These are phyloP conservation scores for Pseudoneurospora amorphoporcata DNA, from an alignment of 495 filamentous ascomycete species.

Conservation along the genomic window DNA sequence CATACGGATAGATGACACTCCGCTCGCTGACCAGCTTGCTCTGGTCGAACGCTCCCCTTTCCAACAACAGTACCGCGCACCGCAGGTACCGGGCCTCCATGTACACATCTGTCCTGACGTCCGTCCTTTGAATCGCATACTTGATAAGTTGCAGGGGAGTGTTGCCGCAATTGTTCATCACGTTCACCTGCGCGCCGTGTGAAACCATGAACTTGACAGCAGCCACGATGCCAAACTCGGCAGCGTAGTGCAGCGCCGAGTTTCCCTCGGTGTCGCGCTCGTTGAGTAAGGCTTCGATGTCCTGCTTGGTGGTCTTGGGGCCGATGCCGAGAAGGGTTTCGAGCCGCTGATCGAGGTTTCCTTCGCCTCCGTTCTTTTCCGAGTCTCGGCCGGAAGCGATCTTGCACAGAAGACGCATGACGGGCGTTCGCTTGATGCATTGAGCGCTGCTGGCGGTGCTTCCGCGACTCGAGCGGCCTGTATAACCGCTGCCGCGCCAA, in stretches of 20 bases:
- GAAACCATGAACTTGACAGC: slow-evolving; percentile 20
- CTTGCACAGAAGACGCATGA: slow-evolving; percentile 21
- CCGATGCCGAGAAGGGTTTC: slow-evolving; percentile 11
- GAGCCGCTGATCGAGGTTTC: slow-evolving; percentile 12
- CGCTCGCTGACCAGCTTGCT: slow-evolving; percentile 24
- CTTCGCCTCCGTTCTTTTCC: slow-evolving; percentile 3
- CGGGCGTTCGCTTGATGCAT: slow-evolving; percentile 15
- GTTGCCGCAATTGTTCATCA: slow-evolving; percentile 28
- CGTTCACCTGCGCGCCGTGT: slow-evolving; percentile 18
- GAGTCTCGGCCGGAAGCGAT: slow-evolving; percentile 15
- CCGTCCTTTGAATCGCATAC: slow-evolving; percentile 25
- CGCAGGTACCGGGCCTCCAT: slow-evolving; percentile 26
- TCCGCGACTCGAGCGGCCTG: slow-evolving; percentile 10
- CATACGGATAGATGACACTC: slow-evolving; percentile 19
- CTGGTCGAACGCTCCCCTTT: slow-evolving; percentile 24
- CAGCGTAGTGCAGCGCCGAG: slow-evolving; percentile 23
- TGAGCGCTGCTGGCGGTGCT: slow-evolving; percentile 15
- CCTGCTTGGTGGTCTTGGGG: slow-evolving; percentile 11
- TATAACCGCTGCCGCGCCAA: slow-evolving; percentile 5
- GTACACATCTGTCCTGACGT: slow-evolving; percentile 25
- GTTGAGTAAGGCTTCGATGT: slow-evolving; percentile 10
- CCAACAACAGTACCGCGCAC: slow-evolving; percentile 22
- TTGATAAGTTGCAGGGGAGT: slow-evolving; percentile 26
- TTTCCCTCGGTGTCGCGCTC: slow-evolving; percentile 27
- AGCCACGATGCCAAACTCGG: slow-evolving; percentile 23